Percentiles rank a stretch among this genome's conserved stretches.
phyloP scores from a whole-genome alignment of 257 asterid species.

The Lithospermum erythrorhizon region DNA sequence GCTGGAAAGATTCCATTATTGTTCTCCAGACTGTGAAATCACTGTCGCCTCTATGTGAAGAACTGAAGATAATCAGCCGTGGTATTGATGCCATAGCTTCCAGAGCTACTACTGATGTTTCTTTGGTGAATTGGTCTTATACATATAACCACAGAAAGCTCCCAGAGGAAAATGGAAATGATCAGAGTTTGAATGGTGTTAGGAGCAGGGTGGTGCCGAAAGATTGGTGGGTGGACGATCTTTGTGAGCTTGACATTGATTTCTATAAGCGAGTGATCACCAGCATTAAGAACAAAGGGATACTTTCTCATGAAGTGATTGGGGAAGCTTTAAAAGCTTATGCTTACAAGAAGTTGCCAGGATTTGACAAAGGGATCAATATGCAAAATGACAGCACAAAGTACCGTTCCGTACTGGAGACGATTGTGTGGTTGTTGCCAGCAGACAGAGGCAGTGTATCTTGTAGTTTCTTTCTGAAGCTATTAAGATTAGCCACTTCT shows the following conservation, averaged over 20 bases:
- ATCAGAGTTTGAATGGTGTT: conserved; percentile 47
- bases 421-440: conserved; percentile 69
- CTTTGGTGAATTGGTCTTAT: conserved; percentile 87
- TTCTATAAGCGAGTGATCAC: conserved; percentile 50
- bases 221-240: conserved; percentile 99
- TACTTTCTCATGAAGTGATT: conserved; percentile 52
- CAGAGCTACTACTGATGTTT: conserved; percentile 60
- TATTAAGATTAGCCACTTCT: conserved; percentile 61
- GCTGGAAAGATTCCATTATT: conserved; percentile 97
- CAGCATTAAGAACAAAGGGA: conserved; percentile 39
- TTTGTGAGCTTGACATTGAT: conserved; percentile 74
- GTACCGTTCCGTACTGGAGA: conserved; percentile 47
- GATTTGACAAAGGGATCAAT: conserved; percentile 46
- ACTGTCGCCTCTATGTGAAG: conserved; percentile 48
- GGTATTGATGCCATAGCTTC: conserved; percentile 77
- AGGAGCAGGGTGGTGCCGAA: conserved; percentile 53
- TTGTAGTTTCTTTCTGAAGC: conserved; percentile 72
- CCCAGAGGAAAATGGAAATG: conserved; percentile 59
- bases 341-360: conserved; percentile 56
- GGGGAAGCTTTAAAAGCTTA: conserved; percentile 91
- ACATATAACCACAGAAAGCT: conserved; percentile 68
- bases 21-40: conserved; percentile 67
- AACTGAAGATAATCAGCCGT: conserved; percentile 55
- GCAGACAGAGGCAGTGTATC: conserved; percentile 63
- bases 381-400: conserved; percentile 39